These are phyloP conservation scores for Phaseolus coccineus DNA, from an alignment of 331 rosid genomes.

Conservation along the genomic window DNA sequence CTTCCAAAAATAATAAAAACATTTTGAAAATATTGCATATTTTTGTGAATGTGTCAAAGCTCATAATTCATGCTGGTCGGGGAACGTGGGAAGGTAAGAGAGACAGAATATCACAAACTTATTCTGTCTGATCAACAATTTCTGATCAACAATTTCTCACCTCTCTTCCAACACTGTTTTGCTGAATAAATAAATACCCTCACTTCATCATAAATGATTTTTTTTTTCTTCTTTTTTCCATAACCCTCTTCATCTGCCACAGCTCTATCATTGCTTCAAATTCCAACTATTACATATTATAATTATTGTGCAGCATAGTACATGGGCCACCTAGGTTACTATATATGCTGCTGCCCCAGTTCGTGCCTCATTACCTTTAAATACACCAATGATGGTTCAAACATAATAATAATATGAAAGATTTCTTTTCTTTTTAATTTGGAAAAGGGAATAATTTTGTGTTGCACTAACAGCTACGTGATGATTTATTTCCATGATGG, in stretches of 20 bases:
- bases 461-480: slow-evolving; percentile 9
- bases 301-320: slow-evolving; percentile 15
- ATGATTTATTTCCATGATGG: background rate
- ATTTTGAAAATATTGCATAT: slow-evolving; percentile 8
- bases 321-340: slow-evolving; percentile 32
- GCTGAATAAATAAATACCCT: background rate
- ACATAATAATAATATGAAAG: slow-evolving; percentile 32
- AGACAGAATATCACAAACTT: slow-evolving; percentile 45
- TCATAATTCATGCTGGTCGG: slow-evolving; percentile 38
- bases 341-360: slow-evolving; percentile 21
- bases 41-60: slow-evolving; percentile 5
- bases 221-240: slow-evolving; percentile 13
- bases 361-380: slow-evolving; percentile 37
- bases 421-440: slow-evolving; percentile 2
- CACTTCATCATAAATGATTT: slow-evolving; percentile 27
- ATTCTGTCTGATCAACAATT: slow-evolving; percentile 15
- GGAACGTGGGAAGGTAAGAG: slow-evolving; percentile 37
- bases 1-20: slow-evolving; percentile 14
- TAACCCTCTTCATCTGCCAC: slow-evolving; percentile 24
- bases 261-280: slow-evolving; percentile 42
- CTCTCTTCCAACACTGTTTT: background rate
- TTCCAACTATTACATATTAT: slow-evolving; percentile 39
- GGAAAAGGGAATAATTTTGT: background rate
- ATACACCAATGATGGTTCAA: slow-evolving; percentile 32
- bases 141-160: background rate